Evolutionary conservation across 257 asterid genomes (phyloP), one percentile per base, ranked within the genome.

Genomic region (Mitragyna speciosa): DNA sequence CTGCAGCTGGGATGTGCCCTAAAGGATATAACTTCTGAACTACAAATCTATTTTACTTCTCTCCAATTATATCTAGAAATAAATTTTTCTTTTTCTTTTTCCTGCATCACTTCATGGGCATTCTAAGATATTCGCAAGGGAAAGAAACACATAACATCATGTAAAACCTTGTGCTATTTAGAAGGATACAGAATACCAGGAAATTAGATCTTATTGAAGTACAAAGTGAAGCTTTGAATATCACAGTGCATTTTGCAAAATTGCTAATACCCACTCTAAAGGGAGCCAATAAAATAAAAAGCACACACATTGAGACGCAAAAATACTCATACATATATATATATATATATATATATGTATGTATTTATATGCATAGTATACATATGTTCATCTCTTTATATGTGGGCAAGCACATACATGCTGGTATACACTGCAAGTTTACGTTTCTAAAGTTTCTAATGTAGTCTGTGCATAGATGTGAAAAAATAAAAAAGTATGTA

Each of bases 281-380:
- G 67, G 67, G 33, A 61, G 67, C 67, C 33, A 61, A 61, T 61
- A n/a, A 61, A 61, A 61, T 61, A n/a, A 61, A 61, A 61, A n/a
- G 67, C 31, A 61, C 30, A 61, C 17, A 2, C 41, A 36, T 36
- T 36, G 41, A 36, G 41, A 4, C 41, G 11, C 54, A 10, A 16
- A 49, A 36, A 36, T 4, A 36, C 41, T 1, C 41, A 36, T 36
- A 4, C 4, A 36, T 36, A 36, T 1, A 36, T 4, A 36, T 4
- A 36, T 36, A 1, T 36, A 36, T 36, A 4, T 36, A 36, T 36
- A 36, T 36, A 4, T 36, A n/a, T n/a, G n/a, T n/a, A n/a, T n/a
- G n/a, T n/a, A n/a, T n/a, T n/a, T n/a, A n/a, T n/a, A n/a, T n/a
- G n/a, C n/a, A 36, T 36, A 4, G 41, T 36, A 36, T 36, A 36